Evolutionary conservation across 2,329 filamentous ascomycete species (phyloP), one percentile per base, ranked within the genome.

Genomic region (Neonectria hederae): DNA sequence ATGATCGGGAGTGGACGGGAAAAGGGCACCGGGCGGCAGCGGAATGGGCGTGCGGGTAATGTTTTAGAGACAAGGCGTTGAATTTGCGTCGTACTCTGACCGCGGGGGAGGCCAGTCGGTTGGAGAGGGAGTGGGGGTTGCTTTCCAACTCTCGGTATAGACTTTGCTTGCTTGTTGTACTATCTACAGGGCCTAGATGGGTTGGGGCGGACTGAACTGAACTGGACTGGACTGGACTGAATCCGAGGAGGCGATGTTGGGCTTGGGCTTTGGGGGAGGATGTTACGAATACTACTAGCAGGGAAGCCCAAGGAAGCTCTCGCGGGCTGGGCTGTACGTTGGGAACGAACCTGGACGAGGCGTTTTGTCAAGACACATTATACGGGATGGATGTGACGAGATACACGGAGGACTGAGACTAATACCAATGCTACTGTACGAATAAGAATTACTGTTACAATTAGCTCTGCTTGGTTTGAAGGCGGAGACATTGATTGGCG

Each of bases 31-130:
- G 38, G 65, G 59, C 63, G 55, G 48, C 54, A 55, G 59, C 46
- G 51, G 65, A 53, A 65, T 59, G 56, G 69, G 69, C 64, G 69
- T 68, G 70, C 59, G 69, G 65, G 59, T 70, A 67, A 68, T 72
- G 71, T 66, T 66, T 73, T 65, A 62, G 60, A 65, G n/a, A 57
- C 54, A 70, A 69, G 71, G 67, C 67, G 67, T 69, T 69, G 62
- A 56, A 52, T 66, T 67, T 64, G 62, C 71, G 66, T 61, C 65
- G 61, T 69, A 62, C 63, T 62, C 60, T 45, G 63, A 65, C 58
- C 59, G 63, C 63, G 69, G 56, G 59, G 51, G 63, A 64, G 48
- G 54, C 54, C 64, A 48, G 54, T 32, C 46, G 49, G 51, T 54
- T 42, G 58, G 66, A 57, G 40, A 48, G 66, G 65, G 65, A 59